Base-by-base conservation (phyloP, 148 eudicot species). In the Cornus kousa region DNA sequence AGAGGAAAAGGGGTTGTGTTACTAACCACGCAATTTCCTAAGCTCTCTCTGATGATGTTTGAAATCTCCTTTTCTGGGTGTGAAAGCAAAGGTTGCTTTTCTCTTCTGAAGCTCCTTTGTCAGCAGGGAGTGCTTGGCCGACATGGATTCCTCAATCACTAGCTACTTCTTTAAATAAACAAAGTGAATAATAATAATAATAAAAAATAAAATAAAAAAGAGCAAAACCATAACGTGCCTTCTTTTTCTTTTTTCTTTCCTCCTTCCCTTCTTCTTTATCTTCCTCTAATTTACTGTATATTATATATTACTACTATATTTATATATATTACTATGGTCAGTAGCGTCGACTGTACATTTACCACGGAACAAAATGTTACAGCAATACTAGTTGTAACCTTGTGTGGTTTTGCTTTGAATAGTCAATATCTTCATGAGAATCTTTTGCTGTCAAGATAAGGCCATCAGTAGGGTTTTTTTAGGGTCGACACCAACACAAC, bases 81-180 rank as follows among this genome's bases (percentile, higher is more conserved):
- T 70, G 73, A 80, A 85, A 85, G 85, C 82, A 79, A 77, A 76
- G 75, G 79, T 85, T 82, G 85, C 85, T 82, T 85, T 85, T 76
- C 79, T 80, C 53, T 74, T 85, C 85, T 80, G 87, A 77, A 83
- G 66, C 83, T 69, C 32, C 22, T 85, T 85, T 85, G 87, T 85
- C 87, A 43, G 48, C 3, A 77, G 43, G 65, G 70, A 79, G 87
- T 74, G 87, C 80, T 85, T 85, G 87, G 87, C 82, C 23, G 62
- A 74, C 80, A 48, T 82, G 83, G 87, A 85, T 85, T 85, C 87
- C 80, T 82, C 82, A 22, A 11, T 24, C 73, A 12, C 28, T 20
- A 9, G 5, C 32, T 53, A 12, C 31, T 22, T 50, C 57, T 3
- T 71, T 43, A 23, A n/a, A 31, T 71, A 69, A 33, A 69, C 19